Base-by-base conservation (phyloP, 805 yeast genomes). In the Nakazawaea ambrosiae region DNA sequence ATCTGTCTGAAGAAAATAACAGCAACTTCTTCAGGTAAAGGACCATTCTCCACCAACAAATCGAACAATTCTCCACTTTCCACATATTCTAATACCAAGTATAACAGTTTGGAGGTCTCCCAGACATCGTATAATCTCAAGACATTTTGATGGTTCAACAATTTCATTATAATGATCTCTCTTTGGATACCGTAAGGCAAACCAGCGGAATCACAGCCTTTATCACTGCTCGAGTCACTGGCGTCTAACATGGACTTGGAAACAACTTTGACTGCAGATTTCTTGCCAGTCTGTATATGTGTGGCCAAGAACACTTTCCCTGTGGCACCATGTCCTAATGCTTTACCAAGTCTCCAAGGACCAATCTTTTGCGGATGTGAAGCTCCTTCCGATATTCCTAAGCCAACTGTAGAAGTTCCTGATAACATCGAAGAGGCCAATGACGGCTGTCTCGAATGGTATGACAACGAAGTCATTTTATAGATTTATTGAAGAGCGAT, bases 141-240 rank as follows among this genome's bases (percentile, higher is more conserved):
- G 18, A 92, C 92, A 53, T 92, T 90, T 10, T 95, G 87, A 58
- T 92, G 97, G 43, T 92, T 85, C 32, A 92, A 75, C 29, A 92
- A 69, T 61, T 92, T 92, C 98, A 90, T 92, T 49, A 92, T 92
- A 49, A 92, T 89, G 45, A 92, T 95, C 57, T 92, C 98, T 47
- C 97, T 74, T 61, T 92, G 98, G 31, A 92, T 90, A 27, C 98
- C 98, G 56, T 90, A 88, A 3, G 96, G 95, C 41, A 84, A 69
- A 1, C 87, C 86, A 12, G 68, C 63, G n/a, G 70, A 69, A 40
- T 70, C 75, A 34, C 61, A 47, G 3, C 62, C 60, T 47, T 53
- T 54, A 42, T 46, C 45, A 15, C 53, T 45, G 18, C 38, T 46
- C 19, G 49, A 55, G 42, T 53, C 47, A 26, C 40, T 34, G 27